These are phyloP conservation scores for Scheffersomyces insectosa DNA, from an alignment of 1,139 yeast genomes.

Conservation along the genomic window DNA sequence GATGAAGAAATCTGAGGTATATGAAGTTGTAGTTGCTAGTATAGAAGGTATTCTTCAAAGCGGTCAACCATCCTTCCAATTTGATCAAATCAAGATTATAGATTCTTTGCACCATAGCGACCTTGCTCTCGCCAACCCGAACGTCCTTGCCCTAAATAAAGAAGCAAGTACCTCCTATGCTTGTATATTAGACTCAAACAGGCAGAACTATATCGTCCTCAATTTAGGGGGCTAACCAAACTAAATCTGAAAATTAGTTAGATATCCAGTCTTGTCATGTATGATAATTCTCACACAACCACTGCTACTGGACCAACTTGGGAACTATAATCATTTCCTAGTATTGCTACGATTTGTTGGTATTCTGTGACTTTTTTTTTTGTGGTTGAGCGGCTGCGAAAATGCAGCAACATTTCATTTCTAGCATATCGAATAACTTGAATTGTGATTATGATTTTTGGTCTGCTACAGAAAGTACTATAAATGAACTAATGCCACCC, in stretches of 20 bases:
- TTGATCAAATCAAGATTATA: constrained; percentile 7
- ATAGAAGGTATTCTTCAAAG: not conserved
- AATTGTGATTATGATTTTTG: not conserved
- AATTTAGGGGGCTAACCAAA: constrained; percentile 2
- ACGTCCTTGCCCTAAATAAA: constrained; percentile 27
- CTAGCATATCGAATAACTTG: no score
- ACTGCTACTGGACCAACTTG: no score
- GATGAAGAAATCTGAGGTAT: constrained; percentile 3
- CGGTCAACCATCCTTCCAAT: constrained; percentile 1
- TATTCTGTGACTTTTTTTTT: no score
- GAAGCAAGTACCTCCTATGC: constrained; percentile 25
- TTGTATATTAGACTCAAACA: constrained; percentile 41
- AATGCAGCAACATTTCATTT: no score
- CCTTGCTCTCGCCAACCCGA: constrained; percentile 17
- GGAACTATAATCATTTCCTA: no score
- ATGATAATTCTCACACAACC: no score
- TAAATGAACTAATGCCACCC: not conserved
- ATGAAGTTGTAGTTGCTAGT: constrained; percentile 10
- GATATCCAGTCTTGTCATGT: no score
- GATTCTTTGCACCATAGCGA: constrained; percentile 6
- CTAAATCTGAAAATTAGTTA: no score
- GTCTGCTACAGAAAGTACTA: not conserved
- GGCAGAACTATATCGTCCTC: constrained; percentile 39
- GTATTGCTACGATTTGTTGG: no score
- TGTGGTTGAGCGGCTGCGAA: no score